phyloP scores from a whole-genome alignment of 371 early-diverging fungal genomes.

The Umbelopsis sp. region DNA sequence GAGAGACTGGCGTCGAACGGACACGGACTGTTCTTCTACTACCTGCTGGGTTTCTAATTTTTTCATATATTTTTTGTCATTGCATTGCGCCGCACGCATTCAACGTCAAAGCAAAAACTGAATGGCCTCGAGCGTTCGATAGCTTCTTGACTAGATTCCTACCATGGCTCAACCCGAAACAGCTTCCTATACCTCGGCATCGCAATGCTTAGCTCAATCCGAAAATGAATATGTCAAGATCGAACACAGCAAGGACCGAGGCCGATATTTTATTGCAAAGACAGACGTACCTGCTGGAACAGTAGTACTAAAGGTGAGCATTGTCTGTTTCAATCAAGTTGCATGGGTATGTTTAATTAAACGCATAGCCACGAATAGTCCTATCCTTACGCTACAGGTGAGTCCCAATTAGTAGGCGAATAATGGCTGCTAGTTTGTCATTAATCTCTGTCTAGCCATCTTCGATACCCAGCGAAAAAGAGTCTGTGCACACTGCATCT shows the following conservation, averaged over 20 bases:
- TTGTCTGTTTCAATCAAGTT: too few relatives aligned
- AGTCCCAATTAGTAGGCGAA: neutral
- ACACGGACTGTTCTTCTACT: neutral
- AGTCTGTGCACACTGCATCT: constrained; percentile 52
- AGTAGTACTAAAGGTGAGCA: constrained; percentile 26
- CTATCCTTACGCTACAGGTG: constrained; percentile 35
- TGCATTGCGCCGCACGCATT: too few relatives aligned
- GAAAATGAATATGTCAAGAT: neutral
- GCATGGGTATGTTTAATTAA: neutral
- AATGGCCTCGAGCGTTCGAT: neutral
- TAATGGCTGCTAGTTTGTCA: neutral
- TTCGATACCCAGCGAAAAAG: constrained; percentile 50
- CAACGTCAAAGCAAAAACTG: too few relatives aligned
- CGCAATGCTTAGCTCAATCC: constrained; percentile 8
- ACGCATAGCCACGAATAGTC: constrained; percentile 22
- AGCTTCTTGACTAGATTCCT: neutral
- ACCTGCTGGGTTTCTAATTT: neutral
- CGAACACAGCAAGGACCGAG: constrained; percentile 17
- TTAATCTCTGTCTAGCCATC: constrained; percentile 30
- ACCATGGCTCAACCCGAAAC: neutral
- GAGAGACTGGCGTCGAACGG: neutral
- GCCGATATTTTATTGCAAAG: constrained; percentile 33
- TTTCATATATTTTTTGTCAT: too few relatives aligned
- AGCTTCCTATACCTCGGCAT: neutral
- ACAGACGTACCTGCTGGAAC: constrained; percentile 17